These are phyloP conservation scores for Nicotiana otophora DNA, from an alignment of 257 asterid genomes.

Conservation along the genomic window DNA sequence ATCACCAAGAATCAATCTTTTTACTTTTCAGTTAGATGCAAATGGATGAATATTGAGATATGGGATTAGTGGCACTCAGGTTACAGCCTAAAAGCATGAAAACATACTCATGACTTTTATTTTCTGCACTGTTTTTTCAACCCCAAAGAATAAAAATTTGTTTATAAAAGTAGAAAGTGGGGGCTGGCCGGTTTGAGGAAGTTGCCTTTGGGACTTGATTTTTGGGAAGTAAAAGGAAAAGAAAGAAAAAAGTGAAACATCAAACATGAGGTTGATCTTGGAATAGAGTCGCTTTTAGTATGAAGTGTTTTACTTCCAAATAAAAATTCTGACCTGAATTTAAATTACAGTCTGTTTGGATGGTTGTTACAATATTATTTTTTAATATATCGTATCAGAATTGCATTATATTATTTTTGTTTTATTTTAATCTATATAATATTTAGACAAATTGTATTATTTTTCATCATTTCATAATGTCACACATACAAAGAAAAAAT, in stretches of 20 bases:
- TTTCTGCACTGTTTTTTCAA: slow-evolving; percentile 20
- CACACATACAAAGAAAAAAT: too few species aligned
- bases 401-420: too few species aligned
- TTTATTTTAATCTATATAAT: too few species aligned
- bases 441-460: too few species aligned
- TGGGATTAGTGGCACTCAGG: slow-evolving; percentile 29
- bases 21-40: background rate
- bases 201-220: background rate
- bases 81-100: slow-evolving; percentile 57
- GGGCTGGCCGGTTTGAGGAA: slow-evolving; percentile 12
- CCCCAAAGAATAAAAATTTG: slow-evolving; percentile 8
- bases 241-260: background rate
- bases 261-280: too few species aligned
- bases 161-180: slow-evolving; percentile 17
- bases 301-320: too few species aligned
- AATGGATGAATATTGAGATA: slow-evolving; percentile 21
- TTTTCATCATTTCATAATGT: too few species aligned
- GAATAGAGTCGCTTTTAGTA: too few species aligned
- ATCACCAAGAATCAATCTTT: slow-evolving; percentile 7
- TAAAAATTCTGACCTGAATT: too few species aligned
- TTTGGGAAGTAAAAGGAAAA: background rate
- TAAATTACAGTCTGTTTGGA: too few species aligned
- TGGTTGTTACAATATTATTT: too few species aligned
- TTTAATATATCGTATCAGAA: too few species aligned
- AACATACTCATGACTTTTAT: slow-evolving; percentile 20